Evolutionary conservation across 768 basidiomycete genomes (phyloP).

Genomic region (Mycena capillaripes): DNA sequence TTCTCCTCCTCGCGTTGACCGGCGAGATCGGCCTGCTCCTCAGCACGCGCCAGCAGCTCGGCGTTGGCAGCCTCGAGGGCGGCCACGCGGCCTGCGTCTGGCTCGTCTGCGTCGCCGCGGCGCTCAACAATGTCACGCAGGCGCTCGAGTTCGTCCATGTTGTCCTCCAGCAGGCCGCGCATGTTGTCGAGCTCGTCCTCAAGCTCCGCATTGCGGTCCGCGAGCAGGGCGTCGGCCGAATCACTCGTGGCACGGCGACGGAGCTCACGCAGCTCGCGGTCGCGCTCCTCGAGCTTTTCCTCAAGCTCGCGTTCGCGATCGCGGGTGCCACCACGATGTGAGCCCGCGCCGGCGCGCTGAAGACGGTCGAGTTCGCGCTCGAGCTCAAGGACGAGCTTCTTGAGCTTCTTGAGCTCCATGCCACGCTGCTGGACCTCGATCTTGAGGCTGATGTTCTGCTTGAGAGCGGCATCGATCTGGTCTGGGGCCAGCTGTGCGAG

Average conservation of each 20-base stretch:
- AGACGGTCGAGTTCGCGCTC: slow-evolving; percentile 84
- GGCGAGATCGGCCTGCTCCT: slow-evolving; percentile 71
- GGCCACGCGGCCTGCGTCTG: slow-evolving; percentile 52
- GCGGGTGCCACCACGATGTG: slow-evolving; percentile 52
- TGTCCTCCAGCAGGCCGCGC: slow-evolving; percentile 80
- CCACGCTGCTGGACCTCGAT: slow-evolving; percentile 92
- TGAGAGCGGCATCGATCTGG: slow-evolving; percentile 91
- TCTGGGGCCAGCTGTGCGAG: slow-evolving; percentile 92
- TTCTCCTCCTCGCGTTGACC: slow-evolving; percentile 76
- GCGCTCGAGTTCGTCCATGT: slow-evolving; percentile 85
- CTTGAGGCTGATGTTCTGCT: slow-evolving; percentile 94
- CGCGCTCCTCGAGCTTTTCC: slow-evolving; percentile 80
- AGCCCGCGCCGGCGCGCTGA: slow-evolving; percentile 64
- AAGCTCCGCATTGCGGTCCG: slow-evolving; percentile 75
- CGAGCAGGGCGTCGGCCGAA: slow-evolving; percentile 65
- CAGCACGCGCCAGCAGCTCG: slow-evolving; percentile 68
- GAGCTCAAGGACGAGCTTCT: slow-evolving; percentile 88
- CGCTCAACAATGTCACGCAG: slow-evolving; percentile 78
- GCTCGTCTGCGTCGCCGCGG: slow-evolving; percentile 58
- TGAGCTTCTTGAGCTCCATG: slow-evolving; percentile 92
- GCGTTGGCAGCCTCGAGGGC: slow-evolving; percentile 75
- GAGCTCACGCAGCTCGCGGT: slow-evolving; percentile 77
- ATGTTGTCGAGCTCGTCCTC: slow-evolving; percentile 83
- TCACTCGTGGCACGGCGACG: slow-evolving; percentile 57
- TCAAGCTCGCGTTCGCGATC: slow-evolving; percentile 83